Evolutionary conservation across 2,329 filamentous ascomycete species (phyloP).

Genomic region (Parastagonospora nodorum): DNA sequence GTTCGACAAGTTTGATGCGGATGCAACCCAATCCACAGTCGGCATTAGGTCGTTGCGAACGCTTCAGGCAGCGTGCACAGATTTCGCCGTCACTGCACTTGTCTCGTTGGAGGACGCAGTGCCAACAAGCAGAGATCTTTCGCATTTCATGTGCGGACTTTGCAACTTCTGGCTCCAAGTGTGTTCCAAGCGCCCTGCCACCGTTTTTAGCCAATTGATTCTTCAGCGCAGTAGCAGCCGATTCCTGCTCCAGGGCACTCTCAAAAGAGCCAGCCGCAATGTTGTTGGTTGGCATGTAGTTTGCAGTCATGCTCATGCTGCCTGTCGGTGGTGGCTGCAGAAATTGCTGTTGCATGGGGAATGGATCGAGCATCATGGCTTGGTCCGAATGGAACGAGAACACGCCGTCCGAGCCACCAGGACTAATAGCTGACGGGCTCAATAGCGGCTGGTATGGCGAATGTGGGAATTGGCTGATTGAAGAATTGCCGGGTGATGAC

Average conservation of each 20-base stretch:
- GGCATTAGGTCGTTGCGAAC: conserved; percentile 44
- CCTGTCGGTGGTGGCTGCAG: conserved; percentile 3
- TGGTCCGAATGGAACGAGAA: conserved; percentile 34
- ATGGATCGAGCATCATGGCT: conserved; percentile 25
- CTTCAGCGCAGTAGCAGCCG: conserved; percentile 13
- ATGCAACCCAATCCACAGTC: conserved; percentile 52
- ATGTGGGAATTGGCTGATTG: conserved; percentile 20
- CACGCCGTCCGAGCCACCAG: conserved; percentile 34
- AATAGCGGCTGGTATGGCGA: conserved; percentile 26
- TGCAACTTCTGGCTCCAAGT: conserved; percentile 42
- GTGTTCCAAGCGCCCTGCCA: conserved; percentile 46
- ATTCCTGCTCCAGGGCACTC: conserved; percentile 34
- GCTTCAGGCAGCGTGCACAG: conserved; percentile 49
- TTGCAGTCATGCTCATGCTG: conserved; percentile 7
- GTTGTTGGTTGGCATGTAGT: conserved; percentile 10
- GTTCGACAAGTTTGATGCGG: conserved; percentile 52
- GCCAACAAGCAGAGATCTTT: conserved; percentile 54
- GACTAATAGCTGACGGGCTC: conserved; percentile 38
- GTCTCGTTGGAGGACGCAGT: conserved; percentile 55
- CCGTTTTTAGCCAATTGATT: conserved; percentile 41
- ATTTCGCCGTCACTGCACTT: conserved; percentile 48
- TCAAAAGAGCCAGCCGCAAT: conserved; percentile 27
- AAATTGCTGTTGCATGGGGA: conserved; percentile 15
- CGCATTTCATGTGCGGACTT: conserved; percentile 53
- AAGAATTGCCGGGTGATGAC: conserved; percentile 29